phyloP scores from a whole-genome alignment of 306 rosid species.

The Albizia julibrissin region DNA sequence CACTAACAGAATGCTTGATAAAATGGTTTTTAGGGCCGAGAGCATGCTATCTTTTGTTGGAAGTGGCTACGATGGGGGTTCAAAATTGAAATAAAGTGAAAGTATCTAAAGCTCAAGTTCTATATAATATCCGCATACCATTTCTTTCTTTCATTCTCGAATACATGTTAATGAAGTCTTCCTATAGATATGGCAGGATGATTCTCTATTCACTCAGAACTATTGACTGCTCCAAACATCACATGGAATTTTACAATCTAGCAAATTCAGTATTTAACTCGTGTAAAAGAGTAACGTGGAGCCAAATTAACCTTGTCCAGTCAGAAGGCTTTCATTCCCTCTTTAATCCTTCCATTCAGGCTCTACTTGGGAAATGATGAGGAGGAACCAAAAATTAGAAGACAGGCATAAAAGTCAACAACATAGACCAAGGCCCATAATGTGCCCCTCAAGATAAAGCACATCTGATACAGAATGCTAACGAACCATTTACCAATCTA shows the following conservation, averaged over 20 bases:
- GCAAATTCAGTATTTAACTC: conserved; percentile 14
- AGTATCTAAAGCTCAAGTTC: neutral
- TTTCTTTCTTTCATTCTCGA: neutral
- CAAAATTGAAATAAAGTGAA: neutral
- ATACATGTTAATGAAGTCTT: neutral
- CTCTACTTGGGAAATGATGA: conserved; percentile 37
- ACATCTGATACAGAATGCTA: conserved; percentile 22
- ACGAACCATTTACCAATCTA: conserved; percentile 33
- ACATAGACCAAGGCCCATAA: conserved; percentile 23
- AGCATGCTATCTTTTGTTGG: neutral
- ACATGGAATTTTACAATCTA: conserved; percentile 26
- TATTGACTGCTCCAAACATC: conserved; percentile 24
- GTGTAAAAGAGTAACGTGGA: neutral
- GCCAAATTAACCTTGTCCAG: neutral
- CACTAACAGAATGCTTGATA: neutral
- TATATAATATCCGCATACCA: neutral
- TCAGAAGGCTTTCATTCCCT: conserved; percentile 43
- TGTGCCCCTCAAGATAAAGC: conserved; percentile 31
- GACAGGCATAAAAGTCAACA: conserved; percentile 12
- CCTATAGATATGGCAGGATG: neutral
- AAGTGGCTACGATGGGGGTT: neutral
- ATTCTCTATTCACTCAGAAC: neutral
- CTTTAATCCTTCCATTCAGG: conserved; percentile 45
- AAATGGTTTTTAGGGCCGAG: neutral
- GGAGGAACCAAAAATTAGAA: conserved; percentile 34